Conservation (phyloP, 1,284 basidiomycete genomes). For the Blastosporella zonata region DNA sequence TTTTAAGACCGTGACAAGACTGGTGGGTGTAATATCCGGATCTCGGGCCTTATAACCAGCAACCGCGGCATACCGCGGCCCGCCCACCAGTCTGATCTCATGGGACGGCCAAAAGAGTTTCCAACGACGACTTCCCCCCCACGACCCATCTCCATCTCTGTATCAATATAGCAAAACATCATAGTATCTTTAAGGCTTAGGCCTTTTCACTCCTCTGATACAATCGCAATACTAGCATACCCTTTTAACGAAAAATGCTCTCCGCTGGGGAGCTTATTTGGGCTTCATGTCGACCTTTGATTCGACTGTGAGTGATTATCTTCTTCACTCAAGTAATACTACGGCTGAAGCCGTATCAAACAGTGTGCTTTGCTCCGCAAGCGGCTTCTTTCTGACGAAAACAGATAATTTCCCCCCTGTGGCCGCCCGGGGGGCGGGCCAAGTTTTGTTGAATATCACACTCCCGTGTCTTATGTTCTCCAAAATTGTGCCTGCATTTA, state of each 20-base stretch:
- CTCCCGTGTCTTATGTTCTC: conserved; percentile 74
- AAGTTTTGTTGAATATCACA: conserved; percentile 65
- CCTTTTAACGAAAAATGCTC: conserved; percentile 14
- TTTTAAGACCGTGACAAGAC: too few species aligned
- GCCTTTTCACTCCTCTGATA: background rate
- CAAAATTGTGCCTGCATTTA: conserved; percentile 75
- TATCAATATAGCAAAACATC: background rate
- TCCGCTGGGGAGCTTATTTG: conserved; percentile 34
- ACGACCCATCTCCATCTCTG: background rate
- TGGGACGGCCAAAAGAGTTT: background rate
- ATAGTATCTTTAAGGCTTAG: background rate
- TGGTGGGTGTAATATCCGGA: too few species aligned
- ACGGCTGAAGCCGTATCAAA: background rate
- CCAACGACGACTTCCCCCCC: background rate
- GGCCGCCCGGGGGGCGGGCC: conserved; percentile 57
- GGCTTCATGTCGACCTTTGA: conserved; percentile 22
- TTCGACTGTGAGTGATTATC: conserved; percentile 18
- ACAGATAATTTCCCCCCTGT: conserved; percentile 56
- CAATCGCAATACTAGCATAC: background rate
- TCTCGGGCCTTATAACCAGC: too few species aligned
- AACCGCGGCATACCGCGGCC: too few species aligned
- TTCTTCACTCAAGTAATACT: background rate
- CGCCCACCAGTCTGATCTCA: background rate
- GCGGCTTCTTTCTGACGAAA: conserved; percentile 59
- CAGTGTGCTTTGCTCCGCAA: conserved; percentile 51